Base-by-base conservation (phyloP, 306 rosid species). In the Cicer bijugum region DNA sequence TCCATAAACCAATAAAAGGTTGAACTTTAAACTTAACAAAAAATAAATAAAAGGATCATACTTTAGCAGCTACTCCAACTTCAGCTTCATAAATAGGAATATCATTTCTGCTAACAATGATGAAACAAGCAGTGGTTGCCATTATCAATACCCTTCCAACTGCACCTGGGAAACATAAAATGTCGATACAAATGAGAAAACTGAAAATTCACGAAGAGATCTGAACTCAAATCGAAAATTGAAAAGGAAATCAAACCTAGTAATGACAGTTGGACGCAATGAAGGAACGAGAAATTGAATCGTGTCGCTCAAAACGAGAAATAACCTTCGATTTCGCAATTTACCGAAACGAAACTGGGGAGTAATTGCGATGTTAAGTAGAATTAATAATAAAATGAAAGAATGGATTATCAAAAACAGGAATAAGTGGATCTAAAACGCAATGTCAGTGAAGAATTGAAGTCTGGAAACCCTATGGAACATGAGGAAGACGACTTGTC, bases 21-120 rank as follows among this genome's bases (percentile, higher is more conserved):
- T 52, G 60, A 53, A 47, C 1, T 45, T 52, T 2, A 60, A 60
- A 61, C n/a, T 68, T 6, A 28, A 48, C 14, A 37, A 38, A 47
- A 48, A 23, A 48, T 12, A 39, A 44, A 48, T 12, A 38, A 43
- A 66, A 55, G 47, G 68, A 50, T 9, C 74, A 56, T 84, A 93
- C 98, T 81, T 94, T 94, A 68, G 92, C 88, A 15, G 98, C 91
- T 70, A 96, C 88, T 86, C 98, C 98, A 68, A 94, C 96, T 94
- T 94, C 97, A 74, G 98, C 93, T 86, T 91, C 98, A 74, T 94
- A 94, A 51, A 94, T 94, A 15, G 98, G 98, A 75, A 94, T 91
- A 74, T 94, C 96, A 67, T 88, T 94, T 86, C 98, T 83, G 86
- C 98, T 91, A 75, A 94, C 97, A 69, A 94, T 94, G 79, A 94